Evolutionary conservation across 495 filamentous ascomycete species (phyloP), one percentile per base, ranked within the genome.

Genomic region (Mytilinidion resinicola): DNA sequence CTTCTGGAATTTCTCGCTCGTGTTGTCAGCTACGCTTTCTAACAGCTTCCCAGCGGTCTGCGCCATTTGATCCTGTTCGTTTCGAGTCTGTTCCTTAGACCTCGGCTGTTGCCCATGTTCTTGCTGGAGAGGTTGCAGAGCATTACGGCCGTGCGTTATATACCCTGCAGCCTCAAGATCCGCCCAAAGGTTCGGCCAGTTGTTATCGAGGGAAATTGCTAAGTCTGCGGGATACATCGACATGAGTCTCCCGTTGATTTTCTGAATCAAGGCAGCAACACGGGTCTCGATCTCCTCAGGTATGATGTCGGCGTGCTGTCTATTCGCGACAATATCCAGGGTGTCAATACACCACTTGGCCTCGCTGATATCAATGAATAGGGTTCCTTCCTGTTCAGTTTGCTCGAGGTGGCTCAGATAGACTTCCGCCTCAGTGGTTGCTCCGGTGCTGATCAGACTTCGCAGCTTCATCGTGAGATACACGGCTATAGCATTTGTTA

Each of bases 1-100:
- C 64, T 90, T 78, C 65, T 85, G 80, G 67, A 91, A 91, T 63
- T 93, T 91, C 51, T 81, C 66, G 58, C 76, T 85, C 60, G 80
- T 77, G 53, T 93, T 83, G 59, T 84, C 73, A 34, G 81, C 76
- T 9, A 93, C 78, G 41, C 77, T 84, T n/a, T 88, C 80, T 4
- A 93, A 75, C 4, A 93, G 73, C 47, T 84, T 74, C 17, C 81
- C 87, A 8, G 89, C 89, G 3, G 88, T 89, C 37, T 76, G 74
- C 15, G 86, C 84, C 33, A 91, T 76, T 37, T 84, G 88, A 63
- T 90, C 85, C 62, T 89, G 83, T 6, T 77, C 76, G 57, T 88
- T 82, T 7, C 48, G 19, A 19, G 62, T 55, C 59, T 60, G 36
- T 8, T 67, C 53, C 57, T 72, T 53, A 44, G 61, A 25, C 15